A percentile compares a stretch with the other conserved stretches of the same genome.
Evolutionary conservation across 1,284 basidiomycete species (phyloP).

Genomic region (Pseudozyma sp.): DNA sequence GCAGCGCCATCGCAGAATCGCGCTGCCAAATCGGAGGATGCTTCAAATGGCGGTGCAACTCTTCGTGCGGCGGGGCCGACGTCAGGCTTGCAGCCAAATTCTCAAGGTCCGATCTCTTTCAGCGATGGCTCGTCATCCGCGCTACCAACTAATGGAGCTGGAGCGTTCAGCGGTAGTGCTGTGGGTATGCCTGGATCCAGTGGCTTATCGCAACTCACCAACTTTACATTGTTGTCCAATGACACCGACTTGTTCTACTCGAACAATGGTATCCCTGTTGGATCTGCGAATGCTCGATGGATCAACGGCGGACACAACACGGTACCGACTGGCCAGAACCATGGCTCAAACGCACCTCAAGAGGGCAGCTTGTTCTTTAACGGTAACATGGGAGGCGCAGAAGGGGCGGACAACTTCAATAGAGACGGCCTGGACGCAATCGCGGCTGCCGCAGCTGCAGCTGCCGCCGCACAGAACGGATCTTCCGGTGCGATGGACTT

Average conservation of each 20-base stretch:
- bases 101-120: no score
- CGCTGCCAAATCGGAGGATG: not conserved
- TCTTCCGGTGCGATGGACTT: not conserved
- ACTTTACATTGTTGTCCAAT: conserved; percentile 36
- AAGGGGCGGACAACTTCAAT: conserved; percentile 11
- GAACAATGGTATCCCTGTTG: not conserved
- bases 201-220: conserved; percentile 30
- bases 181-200: not conserved
- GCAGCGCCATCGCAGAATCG: conserved; percentile 11
- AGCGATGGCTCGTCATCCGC: no score
- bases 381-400: not conserved
- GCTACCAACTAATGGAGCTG: not conserved
- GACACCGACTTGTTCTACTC: conserved; percentile 39
- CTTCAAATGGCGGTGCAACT: not conserved
- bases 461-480: conserved; percentile 10
- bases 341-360: not conserved
- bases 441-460: conserved; percentile 33
- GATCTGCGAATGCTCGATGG: conserved; percentile 6
- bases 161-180: not conserved
- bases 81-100: no score
- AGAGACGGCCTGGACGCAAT: conserved; percentile 35
- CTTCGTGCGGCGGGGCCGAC: no score
- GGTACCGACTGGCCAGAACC: not conserved
- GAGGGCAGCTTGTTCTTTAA: conserved; percentile 24
- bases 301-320: conserved; percentile 2